Conservation (phyloP, 2,329 filamentous ascomycete genomes). For the Scedosporium apiospermum region DNA sequence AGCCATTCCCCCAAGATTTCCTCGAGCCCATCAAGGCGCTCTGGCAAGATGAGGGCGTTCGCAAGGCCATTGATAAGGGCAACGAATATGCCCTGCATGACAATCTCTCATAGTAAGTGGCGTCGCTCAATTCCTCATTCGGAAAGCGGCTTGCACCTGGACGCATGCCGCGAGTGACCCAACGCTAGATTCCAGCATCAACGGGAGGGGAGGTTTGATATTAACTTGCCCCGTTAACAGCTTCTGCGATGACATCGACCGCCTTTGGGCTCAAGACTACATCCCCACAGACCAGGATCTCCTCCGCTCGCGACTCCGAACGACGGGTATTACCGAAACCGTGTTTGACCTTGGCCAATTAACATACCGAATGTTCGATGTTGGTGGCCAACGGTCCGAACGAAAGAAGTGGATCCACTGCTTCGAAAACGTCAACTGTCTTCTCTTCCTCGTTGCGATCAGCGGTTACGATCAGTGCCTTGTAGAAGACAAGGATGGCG, state of each 20-base stretch:
- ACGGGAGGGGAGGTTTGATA: not conserved
- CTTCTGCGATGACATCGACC: conserved; percentile 73
- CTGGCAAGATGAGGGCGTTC: conserved; percentile 78
- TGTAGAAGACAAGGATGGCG: conserved; percentile 91
- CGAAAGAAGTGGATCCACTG: conserved; percentile 98
- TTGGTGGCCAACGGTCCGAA: conserved; percentile 84
- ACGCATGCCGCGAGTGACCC: not conserved
- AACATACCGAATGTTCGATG: conserved; percentile 95
- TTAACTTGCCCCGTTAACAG: conserved; percentile 31
- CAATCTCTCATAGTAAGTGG: conserved; percentile 79
- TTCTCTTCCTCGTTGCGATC: conserved; percentile 89
- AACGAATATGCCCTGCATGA: conserved; percentile 97
- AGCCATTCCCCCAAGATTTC: conserved; percentile 69
- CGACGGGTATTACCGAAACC: conserved; percentile 92
- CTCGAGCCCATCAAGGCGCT: conserved; percentile 72
- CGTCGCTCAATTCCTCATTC: not conserved
- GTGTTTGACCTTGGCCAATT: conserved; percentile 85
- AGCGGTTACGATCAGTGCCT: conserved; percentile 95
- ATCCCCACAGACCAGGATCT: conserved; percentile 92
- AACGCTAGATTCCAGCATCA: not conserved
- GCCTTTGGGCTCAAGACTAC: conserved; percentile 68
- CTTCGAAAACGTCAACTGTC: conserved; percentile 86
- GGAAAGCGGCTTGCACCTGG: not conserved
- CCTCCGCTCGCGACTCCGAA: conserved; percentile 78
- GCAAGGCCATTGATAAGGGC: conserved; percentile 79